Percentiles rank a stretch among this genome's conserved stretches.
Evolutionary conservation across 495 filamentous ascomycete species (phyloP).

Genomic region (Thermothielavioides terrestris): DNA sequence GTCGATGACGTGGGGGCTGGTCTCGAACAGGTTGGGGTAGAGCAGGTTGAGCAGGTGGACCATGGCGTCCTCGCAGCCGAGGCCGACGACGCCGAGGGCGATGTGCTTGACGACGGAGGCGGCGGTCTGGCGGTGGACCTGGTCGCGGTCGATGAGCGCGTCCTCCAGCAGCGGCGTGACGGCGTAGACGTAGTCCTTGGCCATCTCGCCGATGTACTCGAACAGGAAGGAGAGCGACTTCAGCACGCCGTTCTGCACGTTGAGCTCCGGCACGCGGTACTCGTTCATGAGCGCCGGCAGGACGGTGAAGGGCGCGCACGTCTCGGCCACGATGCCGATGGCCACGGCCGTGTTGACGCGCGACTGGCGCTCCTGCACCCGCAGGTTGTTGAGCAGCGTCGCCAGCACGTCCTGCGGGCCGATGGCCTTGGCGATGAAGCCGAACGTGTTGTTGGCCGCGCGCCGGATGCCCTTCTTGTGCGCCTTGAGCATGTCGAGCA

Average conservation of each 20-base stretch:
- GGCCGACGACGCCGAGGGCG: constrained; percentile 86
- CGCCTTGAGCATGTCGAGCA: constrained; percentile 98
- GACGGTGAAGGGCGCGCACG: constrained; percentile 97
- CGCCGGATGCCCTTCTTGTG: constrained; percentile 99
- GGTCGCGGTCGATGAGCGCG: constrained; percentile 94
- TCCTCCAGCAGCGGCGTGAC: constrained; percentile 96
- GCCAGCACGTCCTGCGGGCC: constrained; percentile 96
- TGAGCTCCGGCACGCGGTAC: constrained; percentile 95
- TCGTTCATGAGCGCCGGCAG: constrained; percentile 99
- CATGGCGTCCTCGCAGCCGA: constrained; percentile 99
- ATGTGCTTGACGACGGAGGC: constrained; percentile 96
- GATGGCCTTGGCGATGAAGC: constrained; percentile 99
- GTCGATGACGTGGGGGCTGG: constrained; percentile 96
- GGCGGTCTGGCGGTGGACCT: constrained; percentile 96
- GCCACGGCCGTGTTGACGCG: constrained; percentile 98
- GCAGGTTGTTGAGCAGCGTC: constrained; percentile 90
- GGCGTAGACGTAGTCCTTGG: constrained; percentile 98
- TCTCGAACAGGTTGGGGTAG: constrained; percentile 97
- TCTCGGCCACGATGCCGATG: constrained; percentile 99
- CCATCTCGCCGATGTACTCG: constrained; percentile 99
- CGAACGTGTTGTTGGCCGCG: constrained; percentile 99
- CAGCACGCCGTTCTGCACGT: constrained; percentile 97
- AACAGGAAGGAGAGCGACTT: constrained; percentile 97
- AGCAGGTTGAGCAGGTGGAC: constrained; percentile 92
- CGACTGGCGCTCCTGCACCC: constrained; percentile 95